phyloP scores from a whole-genome alignment of 176 grass and related monocot genomes.

The Melocanna baccifera region DNA sequence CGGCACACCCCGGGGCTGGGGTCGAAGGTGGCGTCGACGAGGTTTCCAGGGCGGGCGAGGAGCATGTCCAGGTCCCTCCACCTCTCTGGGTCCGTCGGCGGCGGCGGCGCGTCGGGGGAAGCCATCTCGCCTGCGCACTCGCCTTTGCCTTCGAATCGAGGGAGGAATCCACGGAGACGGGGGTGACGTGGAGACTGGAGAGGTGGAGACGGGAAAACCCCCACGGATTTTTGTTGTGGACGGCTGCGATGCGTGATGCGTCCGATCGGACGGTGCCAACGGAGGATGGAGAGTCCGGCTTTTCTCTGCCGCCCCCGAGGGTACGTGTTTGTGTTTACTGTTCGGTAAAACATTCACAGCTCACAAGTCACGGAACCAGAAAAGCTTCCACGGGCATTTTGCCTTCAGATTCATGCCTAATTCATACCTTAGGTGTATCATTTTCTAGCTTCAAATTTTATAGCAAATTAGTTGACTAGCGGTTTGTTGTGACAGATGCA shows the following conservation, averaged over 20 bases:
- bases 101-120: constrained; percentile 27
- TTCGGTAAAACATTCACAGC: no score
- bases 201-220: not conserved
- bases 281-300: no score
- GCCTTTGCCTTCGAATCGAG: not conserved
- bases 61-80: constrained; percentile 91
- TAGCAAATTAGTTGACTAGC: no score
- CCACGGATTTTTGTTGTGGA: not conserved
- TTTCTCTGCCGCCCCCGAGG: no score
- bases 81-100: constrained; percentile 50
- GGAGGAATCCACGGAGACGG: not conserved
- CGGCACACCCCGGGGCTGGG: constrained; percentile 64
- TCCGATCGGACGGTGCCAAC: not conserved
- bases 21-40: constrained; percentile 58
- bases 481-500: no score
- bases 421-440: no score
- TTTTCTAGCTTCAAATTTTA: no score
- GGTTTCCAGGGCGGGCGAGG: constrained; percentile 73
- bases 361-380: no score
- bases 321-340: no score
- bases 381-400: no score
- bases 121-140: constrained; percentile 30
- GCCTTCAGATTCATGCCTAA: no score
- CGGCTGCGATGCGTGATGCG: not conserved
- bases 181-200: not conserved